These are phyloP conservation scores for Chalciporus sp. DNA, from an alignment of 1,284 basidiomycete species.

Conservation along the genomic window DNA sequence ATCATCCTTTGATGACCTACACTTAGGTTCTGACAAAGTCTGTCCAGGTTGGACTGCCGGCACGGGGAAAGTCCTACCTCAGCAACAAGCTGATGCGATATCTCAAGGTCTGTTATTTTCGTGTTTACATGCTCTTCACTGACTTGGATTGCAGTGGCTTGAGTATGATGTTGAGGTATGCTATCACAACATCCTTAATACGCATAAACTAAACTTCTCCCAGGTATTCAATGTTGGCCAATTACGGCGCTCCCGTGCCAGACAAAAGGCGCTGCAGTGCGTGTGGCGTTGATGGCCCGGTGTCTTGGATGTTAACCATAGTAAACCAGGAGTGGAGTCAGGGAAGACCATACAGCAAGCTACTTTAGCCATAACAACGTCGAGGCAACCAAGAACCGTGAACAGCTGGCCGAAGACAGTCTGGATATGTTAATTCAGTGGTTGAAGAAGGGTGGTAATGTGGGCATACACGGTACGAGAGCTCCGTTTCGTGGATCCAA, in stretches of 20 bases:
- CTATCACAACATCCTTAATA: background rate
- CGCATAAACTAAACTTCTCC: slow-evolving; percentile 7
- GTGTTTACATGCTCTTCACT: slow-evolving; percentile 8
- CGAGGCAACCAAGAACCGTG: slow-evolving; percentile 77
- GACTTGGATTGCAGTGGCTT: slow-evolving; percentile 73
- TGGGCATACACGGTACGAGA: slow-evolving; percentile 90
- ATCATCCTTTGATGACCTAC: slow-evolving; percentile 10
- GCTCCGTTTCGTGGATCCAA: slow-evolving; percentile 9
- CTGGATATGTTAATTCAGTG: slow-evolving; percentile 94
- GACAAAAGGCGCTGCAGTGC: slow-evolving; percentile 73
- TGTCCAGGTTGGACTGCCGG: slow-evolving; percentile 76
- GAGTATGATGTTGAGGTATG: slow-evolving; percentile 94
- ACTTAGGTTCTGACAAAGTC: slow-evolving; percentile 1
- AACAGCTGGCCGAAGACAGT: slow-evolving; percentile 88
- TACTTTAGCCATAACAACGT: slow-evolving; percentile 92
- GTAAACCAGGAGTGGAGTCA: slow-evolving; percentile 64
- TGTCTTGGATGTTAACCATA: slow-evolving; percentile 4
- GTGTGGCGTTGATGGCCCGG: slow-evolving; percentile 26
- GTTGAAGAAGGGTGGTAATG: slow-evolving; percentile 95
- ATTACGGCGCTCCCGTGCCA: slow-evolving; percentile 85
- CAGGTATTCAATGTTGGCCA: slow-evolving; percentile 98
- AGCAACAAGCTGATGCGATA: slow-evolving; percentile 86
- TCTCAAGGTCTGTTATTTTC: slow-evolving; percentile 54
- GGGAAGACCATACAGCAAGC: slow-evolving; percentile 87
- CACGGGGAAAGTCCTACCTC: slow-evolving; percentile 83